These are phyloP conservation scores for Dendrostoma leiphaemia DNA, from an alignment of 2,329 filamentous ascomycete genomes.

Conservation along the genomic window DNA sequence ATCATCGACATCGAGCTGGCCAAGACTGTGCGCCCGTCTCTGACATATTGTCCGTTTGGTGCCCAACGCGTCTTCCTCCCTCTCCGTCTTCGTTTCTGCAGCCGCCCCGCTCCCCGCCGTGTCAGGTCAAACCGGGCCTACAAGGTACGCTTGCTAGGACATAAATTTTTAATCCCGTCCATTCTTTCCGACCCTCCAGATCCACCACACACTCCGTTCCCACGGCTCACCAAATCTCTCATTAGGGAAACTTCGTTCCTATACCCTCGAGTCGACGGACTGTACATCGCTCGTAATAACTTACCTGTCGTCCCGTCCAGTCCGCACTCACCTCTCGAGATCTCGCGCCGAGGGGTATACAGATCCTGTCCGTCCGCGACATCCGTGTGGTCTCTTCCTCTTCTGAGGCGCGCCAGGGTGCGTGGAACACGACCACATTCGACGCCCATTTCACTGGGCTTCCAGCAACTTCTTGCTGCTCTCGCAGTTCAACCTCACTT, in stretches of 20 bases:
- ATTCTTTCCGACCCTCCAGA: neutral
- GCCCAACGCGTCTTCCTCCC: neutral
- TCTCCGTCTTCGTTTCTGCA: neutral
- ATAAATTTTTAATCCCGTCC: constrained; percentile 13
- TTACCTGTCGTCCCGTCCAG: neutral
- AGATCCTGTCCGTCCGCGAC: constrained; percentile 10
- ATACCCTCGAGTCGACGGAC: neutral
- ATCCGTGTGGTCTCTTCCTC: constrained; percentile 12
- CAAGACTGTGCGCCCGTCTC: neutral
- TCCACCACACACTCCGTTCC: neutral
- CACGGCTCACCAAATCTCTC: constrained; percentile 6
- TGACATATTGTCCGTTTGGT: neutral
- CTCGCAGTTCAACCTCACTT: constrained; percentile 10
- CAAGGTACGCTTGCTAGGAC: neutral
- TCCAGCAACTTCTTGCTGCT: constrained; percentile 13
- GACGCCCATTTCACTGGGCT: constrained; percentile 12
- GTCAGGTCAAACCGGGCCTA: constrained; percentile 9
- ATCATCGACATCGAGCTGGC: neutral
- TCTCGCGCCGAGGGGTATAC: constrained; percentile 7
- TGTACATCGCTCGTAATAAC: constrained; percentile 4
- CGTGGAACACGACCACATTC: constrained; percentile 11
- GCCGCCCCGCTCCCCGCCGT: constrained; percentile 6
- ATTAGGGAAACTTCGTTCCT: neutral
- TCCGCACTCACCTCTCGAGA: neutral
- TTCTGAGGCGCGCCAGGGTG: constrained; percentile 16